Evolutionary conservation across 176 grass and related monocot species (phyloP).

Genomic region (Carex cristatella): DNA sequence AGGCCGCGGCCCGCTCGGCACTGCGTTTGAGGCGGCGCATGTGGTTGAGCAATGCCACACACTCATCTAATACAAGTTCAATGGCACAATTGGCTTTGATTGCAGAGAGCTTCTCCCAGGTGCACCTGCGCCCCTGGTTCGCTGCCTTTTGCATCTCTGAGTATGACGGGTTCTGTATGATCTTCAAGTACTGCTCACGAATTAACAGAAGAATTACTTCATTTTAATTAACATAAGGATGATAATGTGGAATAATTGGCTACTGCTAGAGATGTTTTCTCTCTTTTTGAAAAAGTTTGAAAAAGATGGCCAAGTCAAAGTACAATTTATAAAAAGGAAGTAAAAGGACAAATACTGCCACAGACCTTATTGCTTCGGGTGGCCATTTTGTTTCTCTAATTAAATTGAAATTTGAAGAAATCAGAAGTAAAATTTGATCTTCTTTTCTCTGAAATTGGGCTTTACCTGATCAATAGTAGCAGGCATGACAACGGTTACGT

Average conservation of each 20-base stretch:
- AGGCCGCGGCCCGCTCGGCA: constrained; percentile 54
- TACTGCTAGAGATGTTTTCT: neutral
- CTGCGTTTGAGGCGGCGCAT: constrained; percentile 81
- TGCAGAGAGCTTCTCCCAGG: constrained; percentile 87
- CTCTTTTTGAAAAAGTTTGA: neutral
- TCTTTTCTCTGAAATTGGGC: constrained; percentile 11
- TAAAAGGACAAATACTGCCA: neutral
- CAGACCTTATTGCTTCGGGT: neutral
- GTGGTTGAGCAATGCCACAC: constrained; percentile 79
- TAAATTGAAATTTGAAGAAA: constrained; percentile 1
- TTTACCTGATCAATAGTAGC: constrained; percentile 75
- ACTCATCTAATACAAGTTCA: constrained; percentile 86
- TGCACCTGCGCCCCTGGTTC: constrained; percentile 77
- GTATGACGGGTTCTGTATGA: constrained; percentile 85
- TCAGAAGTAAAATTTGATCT: neutral
- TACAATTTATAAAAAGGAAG: neutral
- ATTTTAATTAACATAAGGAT: neutral
- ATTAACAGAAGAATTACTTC: constrained; percentile 21
- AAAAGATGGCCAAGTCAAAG: neutral
- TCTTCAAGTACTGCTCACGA: constrained; percentile 74
- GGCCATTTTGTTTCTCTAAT: neutral
- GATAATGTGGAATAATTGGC: neutral
- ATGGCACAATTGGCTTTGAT: constrained; percentile 88
- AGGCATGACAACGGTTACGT: constrained; percentile 91
- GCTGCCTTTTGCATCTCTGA: constrained; percentile 76